Evolutionary conservation across 1,284 basidiomycete genomes (phyloP).

Genomic region (Trametes pubescens): DNA sequence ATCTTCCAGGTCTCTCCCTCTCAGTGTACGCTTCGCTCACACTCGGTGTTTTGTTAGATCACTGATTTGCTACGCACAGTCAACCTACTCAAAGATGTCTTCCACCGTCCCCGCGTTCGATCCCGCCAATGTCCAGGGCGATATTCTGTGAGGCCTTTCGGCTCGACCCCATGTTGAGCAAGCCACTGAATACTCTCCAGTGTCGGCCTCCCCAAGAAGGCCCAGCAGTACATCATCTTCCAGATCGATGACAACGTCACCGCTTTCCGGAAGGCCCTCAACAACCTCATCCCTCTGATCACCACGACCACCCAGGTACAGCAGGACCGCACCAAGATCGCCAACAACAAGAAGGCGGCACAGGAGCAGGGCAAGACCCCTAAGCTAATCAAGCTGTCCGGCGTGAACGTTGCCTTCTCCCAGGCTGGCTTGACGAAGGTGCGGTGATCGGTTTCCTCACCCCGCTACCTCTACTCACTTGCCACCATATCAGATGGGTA

Average conservation of each 20-base stretch:
- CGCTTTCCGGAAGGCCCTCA: constrained; percentile 37
- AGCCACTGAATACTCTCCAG: constrained; percentile 32
- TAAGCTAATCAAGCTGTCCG: constrained; percentile 29
- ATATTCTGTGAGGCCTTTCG: constrained; percentile 50
- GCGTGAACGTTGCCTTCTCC: constrained; percentile 47
- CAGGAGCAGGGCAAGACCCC: constrained; percentile 24
- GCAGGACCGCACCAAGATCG: constrained; percentile 29
- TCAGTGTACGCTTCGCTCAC: neutral
- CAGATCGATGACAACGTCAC: constrained; percentile 44
- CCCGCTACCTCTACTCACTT: neutral
- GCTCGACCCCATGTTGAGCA: neutral
- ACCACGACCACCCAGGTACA: constrained; percentile 40
- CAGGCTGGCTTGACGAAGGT: constrained; percentile 41
- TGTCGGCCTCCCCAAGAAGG: constrained; percentile 54
- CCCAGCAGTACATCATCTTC: constrained; percentile 51
- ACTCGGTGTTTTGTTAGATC: neutral
- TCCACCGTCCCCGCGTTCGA: constrained; percentile 35
- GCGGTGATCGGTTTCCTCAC: neutral
- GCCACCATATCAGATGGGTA: constrained; percentile 36
- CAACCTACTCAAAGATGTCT: constrained; percentile 15
- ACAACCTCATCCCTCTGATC: constrained; percentile 45
- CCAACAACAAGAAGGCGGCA: constrained; percentile 33
- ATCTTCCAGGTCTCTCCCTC: neutral
- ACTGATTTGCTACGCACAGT: neutral
- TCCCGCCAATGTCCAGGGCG: constrained; percentile 56